Evolutionary conservation across 2,329 filamentous ascomycete species (phyloP), one percentile per base, ranked within the genome.

Genomic region (Davidsoniella neocaledoniae): DNA sequence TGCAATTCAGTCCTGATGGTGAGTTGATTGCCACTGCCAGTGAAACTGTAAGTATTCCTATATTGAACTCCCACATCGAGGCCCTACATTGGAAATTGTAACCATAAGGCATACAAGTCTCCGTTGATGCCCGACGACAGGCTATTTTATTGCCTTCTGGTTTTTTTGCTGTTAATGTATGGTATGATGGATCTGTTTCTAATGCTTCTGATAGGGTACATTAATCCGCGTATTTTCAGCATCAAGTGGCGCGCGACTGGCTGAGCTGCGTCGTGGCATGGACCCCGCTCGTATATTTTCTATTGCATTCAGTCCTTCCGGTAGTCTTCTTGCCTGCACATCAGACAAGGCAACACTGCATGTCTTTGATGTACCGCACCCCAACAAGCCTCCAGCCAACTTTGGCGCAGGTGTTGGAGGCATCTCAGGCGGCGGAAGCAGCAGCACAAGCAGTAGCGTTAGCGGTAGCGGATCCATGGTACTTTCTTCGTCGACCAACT

Each of bases 291-390:
- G 79, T 49, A 83, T 96, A 56, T 94, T 85, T 65, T 90, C 85
- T 2, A 71, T 98, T 9, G 81, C 83, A 9, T 91, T 98, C 62
- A 93, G 85, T 17, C 88, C 88, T 0, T 80, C 80, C 1, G 84
- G 83, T 47, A 76, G 73, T 41, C 74, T 87, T 60, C 73, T 96
- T 9, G 91, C 91, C 23, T 90, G 87, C 54, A 96, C 90, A 1
- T 95, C 88, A 1, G 91, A 98, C 69, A 98, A 96, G 66, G 88
- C 86, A 5, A 98, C 88, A 0, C 71, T 98, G 9, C 91, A 98
- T 64, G 75, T 98, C 37, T 98, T 95, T 61, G 87, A 96, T 59
- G 72, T 95, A 1, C 81, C 82, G 3, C 73, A 75, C 53, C 67
- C 70, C 7, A 69, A 68, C 46, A 67, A 66, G 54, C 62, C 64